phyloP scores from a whole-genome alignment of 345 rosid species.

The Citrus reticulata region DNA sequence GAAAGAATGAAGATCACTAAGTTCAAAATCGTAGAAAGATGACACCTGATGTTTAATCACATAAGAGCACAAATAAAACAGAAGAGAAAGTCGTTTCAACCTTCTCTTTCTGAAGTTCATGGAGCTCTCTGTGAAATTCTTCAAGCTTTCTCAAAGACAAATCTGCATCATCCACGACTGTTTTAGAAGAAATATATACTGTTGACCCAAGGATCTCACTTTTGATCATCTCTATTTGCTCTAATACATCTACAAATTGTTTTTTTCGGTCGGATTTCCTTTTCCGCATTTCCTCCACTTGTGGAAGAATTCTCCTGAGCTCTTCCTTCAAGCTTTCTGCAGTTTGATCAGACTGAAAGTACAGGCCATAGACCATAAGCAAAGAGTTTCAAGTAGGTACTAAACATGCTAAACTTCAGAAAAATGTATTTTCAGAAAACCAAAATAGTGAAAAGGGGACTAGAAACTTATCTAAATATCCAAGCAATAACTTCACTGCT shows the following conservation, averaged over 20 bases:
- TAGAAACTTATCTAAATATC: not conserved
- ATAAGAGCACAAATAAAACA: conserved; percentile 1
- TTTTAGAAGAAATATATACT: conserved; percentile 24
- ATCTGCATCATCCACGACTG: conserved; percentile 60
- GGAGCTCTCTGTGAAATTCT: conserved; percentile 61
- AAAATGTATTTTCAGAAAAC: not conserved
- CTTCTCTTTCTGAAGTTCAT: conserved; percentile 72
- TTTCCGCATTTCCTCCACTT: conserved; percentile 84
- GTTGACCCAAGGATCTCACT: conserved; percentile 56
- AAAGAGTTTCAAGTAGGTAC: not conserved
- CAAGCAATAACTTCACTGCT: not conserved
- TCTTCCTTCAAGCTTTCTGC: conserved; percentile 83
- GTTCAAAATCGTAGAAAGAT: not conserved
- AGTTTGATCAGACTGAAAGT: conserved; percentile 67
- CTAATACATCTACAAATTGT: conserved; percentile 65
- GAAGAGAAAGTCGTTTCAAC: conserved; percentile 23
- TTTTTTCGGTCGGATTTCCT: conserved; percentile 73
- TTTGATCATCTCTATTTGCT: conserved; percentile 47
- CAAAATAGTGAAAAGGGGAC: not conserved
- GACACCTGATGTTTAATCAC: not conserved
- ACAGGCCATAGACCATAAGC: not conserved
- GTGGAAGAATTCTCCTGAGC: conserved; percentile 66
- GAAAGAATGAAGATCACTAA: conserved; percentile 4
- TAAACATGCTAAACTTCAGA: not conserved
- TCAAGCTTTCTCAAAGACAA: conserved; percentile 77